Conservation (phyloP, 2,329 filamentous ascomycete species). For the Westerdykella ornata region DNA sequence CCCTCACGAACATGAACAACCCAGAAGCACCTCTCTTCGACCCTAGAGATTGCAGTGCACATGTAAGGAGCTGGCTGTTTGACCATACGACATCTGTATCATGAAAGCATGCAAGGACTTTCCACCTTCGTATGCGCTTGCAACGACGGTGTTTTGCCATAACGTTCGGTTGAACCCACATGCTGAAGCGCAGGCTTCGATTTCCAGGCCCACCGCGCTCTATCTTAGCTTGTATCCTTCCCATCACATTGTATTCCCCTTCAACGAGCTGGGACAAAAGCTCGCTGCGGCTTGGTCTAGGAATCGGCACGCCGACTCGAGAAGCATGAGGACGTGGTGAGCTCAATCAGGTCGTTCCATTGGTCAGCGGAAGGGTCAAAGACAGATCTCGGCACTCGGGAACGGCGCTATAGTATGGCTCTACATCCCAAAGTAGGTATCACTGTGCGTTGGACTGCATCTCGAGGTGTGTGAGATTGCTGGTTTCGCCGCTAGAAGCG, state of each 20-base stretch:
- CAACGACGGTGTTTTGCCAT: constrained; percentile 9
- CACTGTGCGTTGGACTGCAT: constrained; percentile 4
- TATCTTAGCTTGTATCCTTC: constrained; percentile 5
- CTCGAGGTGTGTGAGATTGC: constrained; percentile 2
- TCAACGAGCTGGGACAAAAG: constrained; percentile 2
- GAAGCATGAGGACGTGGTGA: constrained; percentile 5
- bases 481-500: neutral
- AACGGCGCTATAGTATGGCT: constrained; percentile 2
- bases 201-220: constrained; percentile 4
- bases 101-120: constrained; percentile 4
- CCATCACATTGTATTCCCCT: constrained; percentile 3
- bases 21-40: constrained; percentile 1
- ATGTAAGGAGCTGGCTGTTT: too few species aligned
- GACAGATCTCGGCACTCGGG: constrained; percentile 1
- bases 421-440: constrained; percentile 4
- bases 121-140: constrained; percentile 8
- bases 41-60: neutral
- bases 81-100: constrained; percentile 4
- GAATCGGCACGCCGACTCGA: constrained; percentile 3
- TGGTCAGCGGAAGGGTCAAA: constrained; percentile 5
- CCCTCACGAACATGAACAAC: neutral
- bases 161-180: neutral
- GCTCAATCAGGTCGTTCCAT: constrained; percentile 5
- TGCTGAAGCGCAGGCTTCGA: constrained; percentile 5
- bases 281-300: constrained; percentile 3